phyloP scores from a whole-genome alignment of 495 filamentous ascomycete species.

The Sporormia fimetaria region DNA sequence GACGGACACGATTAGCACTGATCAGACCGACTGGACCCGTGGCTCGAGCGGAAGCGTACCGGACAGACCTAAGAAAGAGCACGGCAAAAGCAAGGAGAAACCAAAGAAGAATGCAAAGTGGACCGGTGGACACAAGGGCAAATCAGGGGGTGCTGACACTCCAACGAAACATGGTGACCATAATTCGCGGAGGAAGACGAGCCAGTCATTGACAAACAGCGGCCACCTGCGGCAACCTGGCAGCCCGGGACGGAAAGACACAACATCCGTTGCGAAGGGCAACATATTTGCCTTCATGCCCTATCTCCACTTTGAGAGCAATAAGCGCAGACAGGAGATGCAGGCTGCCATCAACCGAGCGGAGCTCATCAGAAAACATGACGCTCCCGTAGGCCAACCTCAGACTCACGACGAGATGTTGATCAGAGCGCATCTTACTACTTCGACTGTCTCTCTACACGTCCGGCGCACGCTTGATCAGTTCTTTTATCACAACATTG shows the following conservation, averaged over 20 bases:
- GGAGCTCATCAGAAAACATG: conserved; percentile 6
- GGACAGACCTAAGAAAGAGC: conserved; percentile 8
- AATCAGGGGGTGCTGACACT: conserved; percentile 12
- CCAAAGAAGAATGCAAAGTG: conserved; percentile 14
- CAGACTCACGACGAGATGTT: conserved; percentile 51
- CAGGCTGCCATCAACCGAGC: conserved; percentile 46
- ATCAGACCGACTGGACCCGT: conserved; percentile 17
- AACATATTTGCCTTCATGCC: conserved; percentile 59
- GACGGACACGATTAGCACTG: conserved; percentile 12
- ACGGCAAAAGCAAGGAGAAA: conserved; percentile 18
- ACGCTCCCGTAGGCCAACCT: conserved; percentile 27
- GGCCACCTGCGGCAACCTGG: conserved; percentile 19
- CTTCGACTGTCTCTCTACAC: conserved; percentile 47
- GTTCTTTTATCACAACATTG: conserved; percentile 61
- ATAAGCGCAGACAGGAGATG: conserved; percentile 46
- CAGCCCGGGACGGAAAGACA: conserved; percentile 22
- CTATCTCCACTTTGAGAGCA: conserved; percentile 57
- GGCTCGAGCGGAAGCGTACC: conserved; percentile 4
- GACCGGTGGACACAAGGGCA: conserved; percentile 4
- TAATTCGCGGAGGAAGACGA: conserved; percentile 3
- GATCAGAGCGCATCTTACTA: conserved; percentile 49
- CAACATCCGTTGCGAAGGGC: conserved; percentile 25
- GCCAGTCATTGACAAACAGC: conserved; percentile 1
- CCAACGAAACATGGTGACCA: conserved; percentile 11
- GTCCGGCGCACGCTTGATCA: conserved; percentile 59